Base-by-base conservation (phyloP, 352 stramenopile genomes). In the Blastocystis sp. region DNA sequence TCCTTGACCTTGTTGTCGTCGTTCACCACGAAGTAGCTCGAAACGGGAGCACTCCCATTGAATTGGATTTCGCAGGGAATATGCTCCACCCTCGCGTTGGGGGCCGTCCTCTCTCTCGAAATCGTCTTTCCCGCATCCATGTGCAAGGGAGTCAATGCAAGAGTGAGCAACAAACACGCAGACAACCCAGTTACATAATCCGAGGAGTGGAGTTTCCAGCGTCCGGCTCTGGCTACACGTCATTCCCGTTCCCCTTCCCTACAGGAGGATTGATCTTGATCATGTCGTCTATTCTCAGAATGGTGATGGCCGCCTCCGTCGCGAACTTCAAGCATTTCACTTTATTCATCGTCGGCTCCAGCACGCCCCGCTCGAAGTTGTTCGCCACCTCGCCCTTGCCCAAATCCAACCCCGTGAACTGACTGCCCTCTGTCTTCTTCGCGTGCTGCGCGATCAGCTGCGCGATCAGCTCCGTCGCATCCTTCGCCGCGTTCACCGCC, bases 301-400 rank as follows among this genome's bases (percentile, higher is more conserved):
- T 99, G 52, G 97, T 99, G 92, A 99, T 98, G 64, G 96, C 96
- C 52, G 97, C 96, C 89, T 99, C 97, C 3, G 96, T 98, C 24
- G 97, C 97, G 93, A 99, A 99, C 89, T 97, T 93, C 88, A 99
- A 92, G 90, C 93, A 98, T 92, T 99, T 99, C 91, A 99, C 98
- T 93, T 99, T 99, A 90, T 95, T 98, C 89, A 99, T 99, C 78
- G 97, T 96, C 24, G 97, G 97, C 92, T 99, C 97, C 19, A 99
- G 93, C n/a, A 99, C 96, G 82, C 96, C 96, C 28, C 94, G 95
- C 34, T 92, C 92, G 54, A 99, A 92, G 91, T 98, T 99, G 92
- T 99, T 92, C 74, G 95, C 93, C 42, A 89, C 82, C 45, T 91
- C 92, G 66, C 97, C 97, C 43, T 97, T 92, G 3, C 98, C 89